Conservation (phyloP, 176 grass and related monocot genomes). For the Bromus sterilis region DNA sequence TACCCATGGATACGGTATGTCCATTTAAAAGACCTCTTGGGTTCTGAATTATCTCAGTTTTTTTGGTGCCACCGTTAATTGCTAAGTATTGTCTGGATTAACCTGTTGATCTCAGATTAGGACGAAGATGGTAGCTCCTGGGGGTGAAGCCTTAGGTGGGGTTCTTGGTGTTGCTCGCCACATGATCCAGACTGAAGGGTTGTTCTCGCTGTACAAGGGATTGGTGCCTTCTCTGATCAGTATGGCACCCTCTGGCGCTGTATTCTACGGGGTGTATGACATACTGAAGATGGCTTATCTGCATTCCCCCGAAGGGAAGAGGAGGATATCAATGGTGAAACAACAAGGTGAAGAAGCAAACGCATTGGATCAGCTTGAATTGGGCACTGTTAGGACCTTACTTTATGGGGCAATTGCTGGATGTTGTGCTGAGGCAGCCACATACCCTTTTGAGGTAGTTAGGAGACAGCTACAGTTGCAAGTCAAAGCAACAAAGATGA, state of each 20-base stretch:
- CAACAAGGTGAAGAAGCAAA: conserved; percentile 60
- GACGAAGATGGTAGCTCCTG: conserved; percentile 94
- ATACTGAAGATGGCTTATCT: conserved; percentile 91
- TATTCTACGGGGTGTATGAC: conserved; percentile 97
- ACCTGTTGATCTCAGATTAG: conserved; percentile 69
- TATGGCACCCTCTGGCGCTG: conserved; percentile 98
- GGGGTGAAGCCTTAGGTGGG: conserved; percentile 87
- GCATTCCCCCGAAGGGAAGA: conserved; percentile 69
- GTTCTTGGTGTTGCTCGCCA: conserved; percentile 82
- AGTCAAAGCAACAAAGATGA: conserved; percentile 81
- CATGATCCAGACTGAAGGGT: conserved; percentile 88
- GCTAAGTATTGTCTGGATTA: background rate
- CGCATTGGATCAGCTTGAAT: conserved; percentile 84
- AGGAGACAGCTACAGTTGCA: conserved; percentile 93
- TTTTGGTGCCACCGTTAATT: background rate
- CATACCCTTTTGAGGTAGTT: conserved; percentile 95
- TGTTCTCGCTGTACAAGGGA: conserved; percentile 95
- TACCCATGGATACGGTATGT: conserved; percentile 98
- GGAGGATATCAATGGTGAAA: conserved; percentile 50
- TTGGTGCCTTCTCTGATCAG: conserved; percentile 89
- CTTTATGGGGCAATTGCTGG: conserved; percentile 90
- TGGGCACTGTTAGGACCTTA: conserved; percentile 80
- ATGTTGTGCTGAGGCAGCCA: conserved; percentile 83
- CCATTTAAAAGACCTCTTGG: background rate
- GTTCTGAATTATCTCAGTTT: background rate